Percentiles rank a stretch among this genome's conserved stretches.
Conservation (phyloP, 495 filamentous ascomycete species). For the Xylaria acuta region DNA sequence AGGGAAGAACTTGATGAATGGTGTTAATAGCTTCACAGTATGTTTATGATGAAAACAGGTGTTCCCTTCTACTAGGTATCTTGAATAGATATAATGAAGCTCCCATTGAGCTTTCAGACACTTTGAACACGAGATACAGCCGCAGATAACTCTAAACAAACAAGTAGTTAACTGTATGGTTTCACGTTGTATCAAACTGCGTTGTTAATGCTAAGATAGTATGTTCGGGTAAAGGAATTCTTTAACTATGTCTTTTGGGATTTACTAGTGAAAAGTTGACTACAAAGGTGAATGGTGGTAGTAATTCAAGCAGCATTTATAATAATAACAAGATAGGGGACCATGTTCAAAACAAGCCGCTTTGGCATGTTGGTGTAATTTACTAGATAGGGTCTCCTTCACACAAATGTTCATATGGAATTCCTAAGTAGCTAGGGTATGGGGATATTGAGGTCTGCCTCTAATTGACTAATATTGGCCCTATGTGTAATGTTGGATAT, state of each 20-base stretch:
- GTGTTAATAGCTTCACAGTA: neutral
- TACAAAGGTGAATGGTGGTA: neutral
- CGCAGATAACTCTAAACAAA: neutral
- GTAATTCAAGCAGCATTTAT: too few relatives aligned
- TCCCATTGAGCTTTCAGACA: neutral
- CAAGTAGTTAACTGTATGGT: neutral
- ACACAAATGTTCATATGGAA: neutral
- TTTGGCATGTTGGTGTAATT: neutral
- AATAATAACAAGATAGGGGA: neutral
- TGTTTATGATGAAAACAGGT: neutral
- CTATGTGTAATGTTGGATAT: neutral
- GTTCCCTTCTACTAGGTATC: neutral
- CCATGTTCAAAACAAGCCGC: neutral
- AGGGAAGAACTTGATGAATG: neutral
- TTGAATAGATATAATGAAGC: neutral
- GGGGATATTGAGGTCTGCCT: neutral
- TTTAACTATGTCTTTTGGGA: neutral
- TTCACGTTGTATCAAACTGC: neutral
- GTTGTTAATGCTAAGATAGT: neutral
- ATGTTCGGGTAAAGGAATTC: neutral
- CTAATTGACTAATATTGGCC: neutral
- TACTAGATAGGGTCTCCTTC: neutral
- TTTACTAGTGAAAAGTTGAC: neutral
- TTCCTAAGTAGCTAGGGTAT: neutral
- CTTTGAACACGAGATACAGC: neutral